phyloP scores from a whole-genome alignment of 768 basidiomycete species.

The Mycena capillaripes region DNA sequence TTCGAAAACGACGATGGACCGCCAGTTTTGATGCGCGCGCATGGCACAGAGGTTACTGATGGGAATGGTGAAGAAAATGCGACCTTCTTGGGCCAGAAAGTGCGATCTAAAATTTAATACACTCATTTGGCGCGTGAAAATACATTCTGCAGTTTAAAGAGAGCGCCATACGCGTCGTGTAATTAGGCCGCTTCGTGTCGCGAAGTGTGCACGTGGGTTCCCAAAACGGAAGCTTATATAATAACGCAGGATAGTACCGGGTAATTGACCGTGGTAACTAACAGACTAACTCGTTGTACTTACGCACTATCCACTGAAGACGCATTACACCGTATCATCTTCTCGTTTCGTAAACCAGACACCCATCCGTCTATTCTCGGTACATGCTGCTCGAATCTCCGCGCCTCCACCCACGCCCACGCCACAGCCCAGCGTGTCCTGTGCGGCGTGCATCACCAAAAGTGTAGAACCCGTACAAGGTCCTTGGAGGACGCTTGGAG shows the following conservation, averaged over 20 bases:
- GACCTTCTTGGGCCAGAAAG: neutral
- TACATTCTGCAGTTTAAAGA: neutral
- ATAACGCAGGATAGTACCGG: neutral
- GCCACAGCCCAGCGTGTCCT: no score
- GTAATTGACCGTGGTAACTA: neutral
- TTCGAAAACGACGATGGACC: neutral
- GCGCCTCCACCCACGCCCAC: no score
- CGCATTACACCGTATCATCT: neutral
- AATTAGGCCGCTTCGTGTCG: neutral
- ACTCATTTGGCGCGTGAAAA: neutral
- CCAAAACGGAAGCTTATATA: neutral
- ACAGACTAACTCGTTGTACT: no score
- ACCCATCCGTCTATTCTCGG: conserved; percentile 1
- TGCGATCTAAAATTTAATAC: neutral
- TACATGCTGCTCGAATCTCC: no score
- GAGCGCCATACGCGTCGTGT: neutral
- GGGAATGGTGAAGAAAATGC: neutral
- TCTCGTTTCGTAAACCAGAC: neutral
- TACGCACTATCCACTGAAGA: neutral
- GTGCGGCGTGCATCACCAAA: no score
- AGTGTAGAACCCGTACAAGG: no score
- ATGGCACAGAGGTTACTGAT: neutral
- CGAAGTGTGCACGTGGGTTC: neutral
- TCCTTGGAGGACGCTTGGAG: no score
- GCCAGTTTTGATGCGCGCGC: neutral